phyloP scores from a whole-genome alignment of 805 yeast species.

The Saccharomycopsis microspora region DNA sequence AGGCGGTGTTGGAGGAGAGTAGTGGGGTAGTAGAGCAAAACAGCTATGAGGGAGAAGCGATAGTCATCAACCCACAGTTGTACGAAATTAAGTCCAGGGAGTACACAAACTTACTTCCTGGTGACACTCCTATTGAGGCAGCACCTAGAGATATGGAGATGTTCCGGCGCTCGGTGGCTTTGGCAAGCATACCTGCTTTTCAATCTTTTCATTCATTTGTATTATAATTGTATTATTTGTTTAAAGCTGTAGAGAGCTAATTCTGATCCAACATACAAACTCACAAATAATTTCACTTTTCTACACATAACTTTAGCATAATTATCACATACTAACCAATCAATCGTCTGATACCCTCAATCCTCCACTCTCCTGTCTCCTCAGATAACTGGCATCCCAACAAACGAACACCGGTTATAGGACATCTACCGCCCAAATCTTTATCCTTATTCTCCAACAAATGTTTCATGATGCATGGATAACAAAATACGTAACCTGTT shows the following conservation, averaged over 20 bases:
- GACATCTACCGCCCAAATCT: conserved; percentile 62
- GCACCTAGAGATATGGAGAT: neutral
- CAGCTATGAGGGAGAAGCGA: neutral
- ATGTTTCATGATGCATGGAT: conserved; percentile 67
- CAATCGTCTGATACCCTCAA: conserved; percentile 67
- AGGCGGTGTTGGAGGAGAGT: neutral
- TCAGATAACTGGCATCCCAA: conserved; percentile 59
- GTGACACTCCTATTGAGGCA: neutral
- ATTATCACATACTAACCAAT: conserved; percentile 35
- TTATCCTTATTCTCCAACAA: conserved; percentile 36
- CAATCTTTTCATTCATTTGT: neutral
- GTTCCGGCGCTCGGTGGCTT: neutral
- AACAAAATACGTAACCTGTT: conserved; percentile 86
- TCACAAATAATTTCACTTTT: too few relatives aligned
- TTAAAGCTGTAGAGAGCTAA: too few relatives aligned
- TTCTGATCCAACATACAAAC: too few relatives aligned
- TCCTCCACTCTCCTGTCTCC: conserved; percentile 51
- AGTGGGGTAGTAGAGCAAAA: neutral
- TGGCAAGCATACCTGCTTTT: neutral
- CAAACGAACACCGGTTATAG: conserved; percentile 63
- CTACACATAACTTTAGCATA: too few relatives aligned
- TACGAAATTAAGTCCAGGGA: conserved; percentile 1
- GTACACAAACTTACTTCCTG: neutral
- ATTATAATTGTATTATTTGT: neutral
- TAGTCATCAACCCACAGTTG: conserved; percentile 1